These are phyloP conservation scores for Saccharomycopsis crataegensis DNA, from an alignment of 1,139 yeast genomes.

Conservation along the genomic window DNA sequence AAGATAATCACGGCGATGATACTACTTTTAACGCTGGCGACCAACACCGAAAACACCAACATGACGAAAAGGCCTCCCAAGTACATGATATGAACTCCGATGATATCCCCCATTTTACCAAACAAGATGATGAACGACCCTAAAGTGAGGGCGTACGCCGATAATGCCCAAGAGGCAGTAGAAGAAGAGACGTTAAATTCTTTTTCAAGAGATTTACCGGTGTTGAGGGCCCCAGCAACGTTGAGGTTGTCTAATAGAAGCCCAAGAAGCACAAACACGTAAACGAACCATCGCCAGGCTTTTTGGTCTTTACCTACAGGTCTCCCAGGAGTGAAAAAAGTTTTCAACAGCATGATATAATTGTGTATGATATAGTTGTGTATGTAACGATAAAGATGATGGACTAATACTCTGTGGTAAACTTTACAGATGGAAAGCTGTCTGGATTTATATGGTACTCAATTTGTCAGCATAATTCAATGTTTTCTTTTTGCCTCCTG, in stretches of 20 bases:
- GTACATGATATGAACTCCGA: constrained; percentile 30
- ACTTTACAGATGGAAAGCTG: too few species aligned
- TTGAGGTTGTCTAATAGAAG: constrained; percentile 11
- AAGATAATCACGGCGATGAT: constrained; percentile 30
- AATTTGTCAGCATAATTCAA: too few species aligned
- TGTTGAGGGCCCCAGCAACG: constrained; percentile 19
- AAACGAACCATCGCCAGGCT: constrained; percentile 30
- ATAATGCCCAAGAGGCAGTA: constrained; percentile 31
- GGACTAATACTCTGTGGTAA: too few species aligned
- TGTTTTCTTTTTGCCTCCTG: too few species aligned
- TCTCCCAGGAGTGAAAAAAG: too few species aligned
- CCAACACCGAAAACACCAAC: constrained; percentile 27
- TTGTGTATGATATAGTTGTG: too few species aligned
- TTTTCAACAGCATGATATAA: too few species aligned
- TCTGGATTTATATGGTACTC: too few species aligned
- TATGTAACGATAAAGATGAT: too few species aligned
- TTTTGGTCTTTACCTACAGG: too few species aligned
- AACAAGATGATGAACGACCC: constrained; percentile 32
- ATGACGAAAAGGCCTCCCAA: constrained; percentile 22
- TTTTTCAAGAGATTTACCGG: constrained; percentile 23
- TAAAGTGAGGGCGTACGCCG: constrained; percentile 33
- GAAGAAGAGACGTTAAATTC: constrained; percentile 23
- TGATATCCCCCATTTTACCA: constrained; percentile 32
- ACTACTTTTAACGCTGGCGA: constrained; percentile 27
- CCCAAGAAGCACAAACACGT: constrained; percentile 11